Percentiles rank a stretch among this genome's conserved stretches.
Evolutionary conservation across 2,329 filamentous ascomycete genomes (phyloP).

Genomic region (Penicillium vulpinum): DNA sequence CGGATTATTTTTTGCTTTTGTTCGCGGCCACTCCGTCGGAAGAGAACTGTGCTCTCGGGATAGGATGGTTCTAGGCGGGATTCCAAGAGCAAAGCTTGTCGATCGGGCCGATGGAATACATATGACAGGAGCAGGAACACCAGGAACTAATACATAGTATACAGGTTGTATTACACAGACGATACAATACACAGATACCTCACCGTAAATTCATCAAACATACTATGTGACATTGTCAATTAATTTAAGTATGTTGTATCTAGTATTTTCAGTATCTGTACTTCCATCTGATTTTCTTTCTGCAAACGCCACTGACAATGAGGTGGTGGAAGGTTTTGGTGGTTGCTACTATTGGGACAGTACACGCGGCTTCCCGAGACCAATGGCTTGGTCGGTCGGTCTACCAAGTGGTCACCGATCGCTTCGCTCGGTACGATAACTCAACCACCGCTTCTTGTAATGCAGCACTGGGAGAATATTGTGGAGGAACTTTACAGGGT

Average conservation of each 20-base stretch:
- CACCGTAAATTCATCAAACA: background rate
- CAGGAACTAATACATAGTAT: too few relatives aligned
- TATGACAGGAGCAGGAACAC: background rate
- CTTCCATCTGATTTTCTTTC: background rate
- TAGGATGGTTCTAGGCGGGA: background rate
- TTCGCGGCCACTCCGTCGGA: background rate
- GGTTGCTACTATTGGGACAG: conserved; percentile 6
- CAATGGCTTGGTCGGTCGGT: conserved; percentile 45
- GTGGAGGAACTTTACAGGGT: conserved; percentile 51
- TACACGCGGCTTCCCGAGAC: conserved; percentile 27
- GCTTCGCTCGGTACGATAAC: conserved; percentile 43
- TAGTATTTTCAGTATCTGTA: conserved; percentile 3
- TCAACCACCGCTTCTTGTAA: conserved; percentile 36
- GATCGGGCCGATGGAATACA: conserved; percentile 6
- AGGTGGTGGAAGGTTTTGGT: conserved; percentile 9
- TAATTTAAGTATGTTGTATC: conserved; percentile 1
- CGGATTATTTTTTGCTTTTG: background rate
- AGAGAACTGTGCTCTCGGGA: background rate
- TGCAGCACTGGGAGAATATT: conserved; percentile 38
- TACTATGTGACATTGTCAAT: conserved; percentile 1
- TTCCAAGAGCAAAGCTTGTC: background rate
- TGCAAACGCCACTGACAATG: conserved; percentile 13
- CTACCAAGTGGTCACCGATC: conserved; percentile 47
- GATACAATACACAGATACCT: background rate
- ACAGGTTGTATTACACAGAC: background rate